Base-by-base conservation (phyloP, 2,329 filamentous ascomycete genomes). In the Chlorencoelia australis region DNA sequence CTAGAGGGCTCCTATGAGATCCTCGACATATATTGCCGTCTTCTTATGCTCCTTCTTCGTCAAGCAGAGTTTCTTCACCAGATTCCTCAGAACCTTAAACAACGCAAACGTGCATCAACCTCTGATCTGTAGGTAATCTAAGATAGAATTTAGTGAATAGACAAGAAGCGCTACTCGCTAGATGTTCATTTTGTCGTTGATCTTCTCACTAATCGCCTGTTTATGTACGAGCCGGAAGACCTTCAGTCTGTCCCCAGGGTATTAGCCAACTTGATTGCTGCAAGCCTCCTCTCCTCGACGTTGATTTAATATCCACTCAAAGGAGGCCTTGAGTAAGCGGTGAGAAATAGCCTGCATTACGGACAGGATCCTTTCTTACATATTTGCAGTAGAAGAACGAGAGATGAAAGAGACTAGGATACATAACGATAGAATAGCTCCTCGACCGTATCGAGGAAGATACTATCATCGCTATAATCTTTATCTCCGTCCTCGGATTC, bases 1-100 rank as follows among this genome's bases (percentile, higher is more conserved):
- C 19, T 56, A 29, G n/a, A 54, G 43, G 15, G 18, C 9, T 18
- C 18, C 36, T 35, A 43, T 43, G 5, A 54, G 47, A 29, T 49
- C 37, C n/a, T 53, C 33, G 16, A 51, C 42, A 14, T 44, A 50
- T 30, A 56, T 55, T 19, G 26, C 48, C 2, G 35, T 30, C 16
- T 51, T 54, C 5, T 37, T 33, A 33, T 45, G 41, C 42, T 46
- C 47, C 41, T 50, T 33, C 24, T 30, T 40, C 27, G 33, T 44
- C 10, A 56, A 29, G 32, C 44, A 26, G 27, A 52, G 41, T 30
- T 46, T 43, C 32, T 50, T 52, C 14, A 35, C 42, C 6, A 53
- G 39, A 20, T 36, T 34, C 44, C 32, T 40, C 11, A 55, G 42
- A 30, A 53, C 44, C 46, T 54, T 27, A 34, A 35, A 19, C 31